These are phyloP conservation scores for Cystobasidiopsis lactophilus DNA, from an alignment of 768 basidiomycete genomes.

Conservation along the genomic window DNA sequence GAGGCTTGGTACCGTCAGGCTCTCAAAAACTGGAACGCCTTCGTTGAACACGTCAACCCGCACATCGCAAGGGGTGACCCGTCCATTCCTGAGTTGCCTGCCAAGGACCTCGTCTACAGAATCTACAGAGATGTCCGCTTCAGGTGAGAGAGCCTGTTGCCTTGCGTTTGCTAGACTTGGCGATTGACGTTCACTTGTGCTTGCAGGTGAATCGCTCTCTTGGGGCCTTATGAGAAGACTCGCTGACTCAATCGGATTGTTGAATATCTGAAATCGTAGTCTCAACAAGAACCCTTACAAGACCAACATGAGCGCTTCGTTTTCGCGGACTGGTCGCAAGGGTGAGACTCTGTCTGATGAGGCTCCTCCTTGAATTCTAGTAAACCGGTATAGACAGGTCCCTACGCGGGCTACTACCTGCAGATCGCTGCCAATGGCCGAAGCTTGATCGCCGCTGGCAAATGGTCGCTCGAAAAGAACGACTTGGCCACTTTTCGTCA, in stretches of 20 bases:
- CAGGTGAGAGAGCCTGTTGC: too few species aligned
- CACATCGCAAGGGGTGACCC: slow-evolving; percentile 49
- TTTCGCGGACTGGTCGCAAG: slow-evolving; percentile 73
- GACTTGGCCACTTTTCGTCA: slow-evolving; percentile 58
- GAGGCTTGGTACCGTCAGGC: slow-evolving; percentile 46
- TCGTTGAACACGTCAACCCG: slow-evolving; percentile 48
- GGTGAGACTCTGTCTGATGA: slow-evolving; percentile 46
- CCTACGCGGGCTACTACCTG: slow-evolving; percentile 15
- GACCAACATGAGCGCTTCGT: slow-evolving; percentile 34
- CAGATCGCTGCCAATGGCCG: slow-evolving; percentile 13
- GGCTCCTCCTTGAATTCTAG: background rate
- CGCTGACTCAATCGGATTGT: background rate
- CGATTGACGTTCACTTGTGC: too few species aligned
- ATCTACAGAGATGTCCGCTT: slow-evolving; percentile 86
- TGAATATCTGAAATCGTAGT: slow-evolving; percentile 2
- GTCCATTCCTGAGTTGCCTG: slow-evolving; percentile 66
- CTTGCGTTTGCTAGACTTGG: too few species aligned
- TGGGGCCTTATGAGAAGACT: too few species aligned
- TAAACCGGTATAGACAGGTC: too few species aligned
- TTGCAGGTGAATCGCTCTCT: too few species aligned
- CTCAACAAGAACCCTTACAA: slow-evolving; percentile 3
- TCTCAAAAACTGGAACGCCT: slow-evolving; percentile 53
- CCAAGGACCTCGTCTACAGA: slow-evolving; percentile 75
- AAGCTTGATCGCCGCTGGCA: slow-evolving; percentile 38
- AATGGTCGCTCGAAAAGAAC: slow-evolving; percentile 33